These are phyloP conservation scores for Rhododendron mucronatum DNA, from an alignment of 148 eudicot species.

Conservation along the genomic window DNA sequence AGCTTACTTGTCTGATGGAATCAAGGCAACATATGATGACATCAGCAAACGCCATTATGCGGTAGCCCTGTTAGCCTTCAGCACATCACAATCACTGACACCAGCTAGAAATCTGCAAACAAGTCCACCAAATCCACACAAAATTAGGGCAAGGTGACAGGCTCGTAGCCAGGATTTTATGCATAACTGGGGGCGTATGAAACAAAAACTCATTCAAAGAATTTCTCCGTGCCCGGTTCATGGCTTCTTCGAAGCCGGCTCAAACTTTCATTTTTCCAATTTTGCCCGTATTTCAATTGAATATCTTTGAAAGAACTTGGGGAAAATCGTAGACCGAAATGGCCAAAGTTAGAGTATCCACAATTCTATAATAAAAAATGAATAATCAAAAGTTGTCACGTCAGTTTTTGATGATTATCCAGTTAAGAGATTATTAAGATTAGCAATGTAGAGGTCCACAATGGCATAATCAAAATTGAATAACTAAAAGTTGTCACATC, in stretches of 20 bases:
- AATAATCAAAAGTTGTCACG: no score
- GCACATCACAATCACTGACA: neutral
- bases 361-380: no score
- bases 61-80: neutral
- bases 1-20: conserved; percentile 55
- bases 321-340: neutral
- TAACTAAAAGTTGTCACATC: no score
- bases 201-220: neutral
- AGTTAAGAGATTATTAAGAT: no score
- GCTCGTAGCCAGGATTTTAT: neutral
- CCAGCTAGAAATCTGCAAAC: neutral
- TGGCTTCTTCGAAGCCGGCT: no score
- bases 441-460: no score
- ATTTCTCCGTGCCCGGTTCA: neutral
- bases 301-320: neutral
- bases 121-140: neutral
- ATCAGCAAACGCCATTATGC: conserved; percentile 40
- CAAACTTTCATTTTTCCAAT: no score
- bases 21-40: conserved; percentile 59
- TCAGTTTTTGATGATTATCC: no score
- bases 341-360: no score
- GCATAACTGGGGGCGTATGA: neutral
- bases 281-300: no score
- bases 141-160: neutral
- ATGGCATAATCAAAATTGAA: no score